Evolutionary conservation across 768 basidiomycete species (phyloP).

Genomic region (Porpolomopsis calyptriformis): DNA sequence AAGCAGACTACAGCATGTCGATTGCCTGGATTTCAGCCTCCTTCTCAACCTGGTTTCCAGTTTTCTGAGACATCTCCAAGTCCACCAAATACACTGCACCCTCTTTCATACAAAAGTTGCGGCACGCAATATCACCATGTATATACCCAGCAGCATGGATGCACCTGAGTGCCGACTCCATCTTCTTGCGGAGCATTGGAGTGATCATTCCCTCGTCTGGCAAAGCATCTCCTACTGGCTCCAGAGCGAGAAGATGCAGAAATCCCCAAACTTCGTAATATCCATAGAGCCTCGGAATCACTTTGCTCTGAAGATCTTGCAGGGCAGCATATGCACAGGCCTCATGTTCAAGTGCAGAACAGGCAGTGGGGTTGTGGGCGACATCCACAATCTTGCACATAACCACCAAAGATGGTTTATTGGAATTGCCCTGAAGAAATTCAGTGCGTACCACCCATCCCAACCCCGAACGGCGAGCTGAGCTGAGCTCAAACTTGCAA

Average conservation of each 20-base stretch:
- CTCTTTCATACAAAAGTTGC: slow-evolving; percentile 12
- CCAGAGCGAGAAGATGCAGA: slow-evolving; percentile 11
- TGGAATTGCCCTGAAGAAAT: not conserved
- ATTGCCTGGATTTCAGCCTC: too few species aligned
- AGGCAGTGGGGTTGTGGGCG: not conserved
- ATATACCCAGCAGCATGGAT: slow-evolving; percentile 9
- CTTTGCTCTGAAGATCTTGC: slow-evolving; percentile 8
- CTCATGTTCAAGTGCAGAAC: slow-evolving; percentile 5
- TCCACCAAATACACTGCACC: slow-evolving; percentile 11
- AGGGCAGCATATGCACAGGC: slow-evolving; percentile 8
- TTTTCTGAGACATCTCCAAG: slow-evolving; percentile 1
- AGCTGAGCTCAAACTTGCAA: slow-evolving; percentile 10
- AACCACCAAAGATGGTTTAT: not conserved
- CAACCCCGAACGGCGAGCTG: slow-evolving; percentile 3
- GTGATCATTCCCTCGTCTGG: slow-evolving; percentile 6
- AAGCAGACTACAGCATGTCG: too few species aligned
- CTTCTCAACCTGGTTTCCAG: slow-evolving; percentile 1
- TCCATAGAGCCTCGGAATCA: slow-evolving; percentile 5
- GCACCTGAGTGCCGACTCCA: slow-evolving; percentile 6
- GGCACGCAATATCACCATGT: slow-evolving; percentile 11
- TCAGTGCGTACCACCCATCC: slow-evolving; percentile 6
- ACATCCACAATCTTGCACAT: slow-evolving; percentile 10
- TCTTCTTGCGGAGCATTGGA: slow-evolving; percentile 3
- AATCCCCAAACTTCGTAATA: slow-evolving; percentile 13
- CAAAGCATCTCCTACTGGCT: slow-evolving; percentile 10